These are phyloP conservation scores for Stipa capillata DNA, from an alignment of 176 grass and related monocot genomes.

Conservation along the genomic window DNA sequence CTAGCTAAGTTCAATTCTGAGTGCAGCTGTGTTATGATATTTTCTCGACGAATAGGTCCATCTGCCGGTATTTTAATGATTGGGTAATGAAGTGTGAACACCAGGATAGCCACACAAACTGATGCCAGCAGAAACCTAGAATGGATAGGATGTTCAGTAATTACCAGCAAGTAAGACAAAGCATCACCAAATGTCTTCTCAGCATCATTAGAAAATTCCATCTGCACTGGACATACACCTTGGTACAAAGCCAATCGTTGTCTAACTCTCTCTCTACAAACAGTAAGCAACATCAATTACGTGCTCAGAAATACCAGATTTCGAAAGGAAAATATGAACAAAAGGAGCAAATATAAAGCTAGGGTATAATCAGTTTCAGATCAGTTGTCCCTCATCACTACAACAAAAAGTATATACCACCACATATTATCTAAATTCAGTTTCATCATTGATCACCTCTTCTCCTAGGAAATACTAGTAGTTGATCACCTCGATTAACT, in stretches of 20 bases:
- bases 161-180: slow-evolving; percentile 88
- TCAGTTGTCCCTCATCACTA: slow-evolving; percentile 5
- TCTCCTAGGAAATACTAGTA: not conserved
- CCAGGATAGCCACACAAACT: not conserved
- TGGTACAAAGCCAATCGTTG: slow-evolving; percentile 93
- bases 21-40: no score
- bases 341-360: not conserved
- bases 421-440: slow-evolving; percentile 6
- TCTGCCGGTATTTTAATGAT: not conserved
- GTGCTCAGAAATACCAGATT: slow-evolving; percentile 1
- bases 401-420: not conserved
- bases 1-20: slow-evolving; percentile 5
- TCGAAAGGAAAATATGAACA: slow-evolving; percentile 17
- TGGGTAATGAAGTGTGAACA: not conserved
- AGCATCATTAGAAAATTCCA: slow-evolving; percentile 82
- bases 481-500: not conserved
- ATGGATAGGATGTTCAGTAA: slow-evolving; percentile 6
- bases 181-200: slow-evolving; percentile 76
- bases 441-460: not conserved
- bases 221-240: slow-evolving; percentile 77
- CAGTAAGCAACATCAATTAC: slow-evolving; percentile 9
- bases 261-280: slow-evolving; percentile 84
- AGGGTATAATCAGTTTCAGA: not conserved
- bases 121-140: not conserved
- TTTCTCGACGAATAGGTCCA: no score